A percentile compares a stretch with the other conserved stretches of the same genome.
Evolutionary conservation across 1,139 yeast genomes (phyloP).

Genomic region (Magnusiomyces magnusii): DNA sequence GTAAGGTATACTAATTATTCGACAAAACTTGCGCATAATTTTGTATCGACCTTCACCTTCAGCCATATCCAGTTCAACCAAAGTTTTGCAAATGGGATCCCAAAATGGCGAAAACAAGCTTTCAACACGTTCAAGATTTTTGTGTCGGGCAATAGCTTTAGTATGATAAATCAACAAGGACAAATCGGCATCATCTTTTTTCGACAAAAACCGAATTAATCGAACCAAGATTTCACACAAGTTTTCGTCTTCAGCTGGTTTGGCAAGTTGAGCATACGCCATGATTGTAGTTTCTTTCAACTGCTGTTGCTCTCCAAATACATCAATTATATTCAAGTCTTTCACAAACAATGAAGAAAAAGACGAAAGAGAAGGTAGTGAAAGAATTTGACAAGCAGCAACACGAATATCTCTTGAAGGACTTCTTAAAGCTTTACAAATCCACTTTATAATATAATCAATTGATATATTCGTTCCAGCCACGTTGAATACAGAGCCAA

Average conservation of each 20-base stretch:
- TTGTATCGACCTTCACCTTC: slow-evolving; percentile 26
- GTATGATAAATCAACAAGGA: slow-evolving; percentile 57
- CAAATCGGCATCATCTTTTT: slow-evolving; percentile 51
- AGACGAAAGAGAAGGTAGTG: slow-evolving; percentile 7
- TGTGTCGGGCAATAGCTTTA: slow-evolving; percentile 39
- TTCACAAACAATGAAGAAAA: slow-evolving; percentile 23
- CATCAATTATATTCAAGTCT: slow-evolving; percentile 33
- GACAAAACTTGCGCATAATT: slow-evolving; percentile 52
- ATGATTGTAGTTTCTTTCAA: slow-evolving; percentile 57
- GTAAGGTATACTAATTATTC: slow-evolving; percentile 60
- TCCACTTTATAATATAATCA: slow-evolving; percentile 26
- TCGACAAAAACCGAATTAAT: slow-evolving; percentile 53
- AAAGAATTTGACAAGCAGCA: slow-evolving; percentile 22
- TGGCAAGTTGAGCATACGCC: slow-evolving; percentile 55
- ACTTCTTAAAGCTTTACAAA: slow-evolving; percentile 24
- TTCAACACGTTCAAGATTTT: slow-evolving; percentile 33
- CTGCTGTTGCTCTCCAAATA: slow-evolving; percentile 25
- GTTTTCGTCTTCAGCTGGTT: slow-evolving; percentile 53
- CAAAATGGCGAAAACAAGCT: slow-evolving; percentile 72
- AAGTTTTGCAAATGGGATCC: slow-evolving; percentile 60
- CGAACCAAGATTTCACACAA: slow-evolving; percentile 53
- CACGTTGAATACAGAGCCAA: slow-evolving; percentile 19
- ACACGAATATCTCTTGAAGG: slow-evolving; percentile 25
- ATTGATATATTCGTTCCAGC: slow-evolving; percentile 17
- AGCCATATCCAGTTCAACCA: slow-evolving; percentile 40